Evolutionary conservation across 2,329 filamentous ascomycete species (phyloP).

Genomic region (Penicillium sp.): DNA sequence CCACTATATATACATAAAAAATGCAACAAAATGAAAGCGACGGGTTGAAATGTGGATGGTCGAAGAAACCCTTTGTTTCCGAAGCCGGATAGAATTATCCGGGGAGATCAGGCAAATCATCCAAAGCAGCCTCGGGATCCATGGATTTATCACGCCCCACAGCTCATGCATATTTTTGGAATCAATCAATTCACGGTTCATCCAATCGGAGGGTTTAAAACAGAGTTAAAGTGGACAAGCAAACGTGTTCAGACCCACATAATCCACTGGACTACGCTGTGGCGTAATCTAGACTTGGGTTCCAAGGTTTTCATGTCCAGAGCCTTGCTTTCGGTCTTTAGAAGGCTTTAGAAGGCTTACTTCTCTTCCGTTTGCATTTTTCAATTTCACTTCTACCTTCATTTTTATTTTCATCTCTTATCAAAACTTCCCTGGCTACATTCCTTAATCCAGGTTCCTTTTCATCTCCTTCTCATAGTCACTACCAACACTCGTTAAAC

Average conservation of each 20-base stretch:
- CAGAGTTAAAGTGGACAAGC: slow-evolving; percentile 12
- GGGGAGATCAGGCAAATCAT: slow-evolving; percentile 12
- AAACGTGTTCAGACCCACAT: slow-evolving; percentile 24
- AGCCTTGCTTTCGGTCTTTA: slow-evolving; percentile 4
- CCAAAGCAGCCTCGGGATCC: neutral
- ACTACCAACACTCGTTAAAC: slow-evolving; percentile 8
- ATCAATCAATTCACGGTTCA: neutral
- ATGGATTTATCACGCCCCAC: neutral
- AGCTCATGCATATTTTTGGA: slow-evolving; percentile 9
- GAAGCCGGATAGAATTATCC: slow-evolving; percentile 4
- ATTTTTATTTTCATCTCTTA: slow-evolving; percentile 2
- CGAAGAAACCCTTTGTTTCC: neutral
- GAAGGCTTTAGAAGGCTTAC: slow-evolving; percentile 8
- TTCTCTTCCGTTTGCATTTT: slow-evolving; percentile 14
- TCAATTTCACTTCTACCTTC: neutral
- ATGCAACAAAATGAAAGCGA: neutral
- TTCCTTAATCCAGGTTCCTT: slow-evolving; percentile 9
- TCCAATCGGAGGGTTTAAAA: neutral
- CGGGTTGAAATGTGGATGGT: neutral
- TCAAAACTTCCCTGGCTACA: slow-evolving; percentile 10
- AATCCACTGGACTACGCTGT: slow-evolving; percentile 15
- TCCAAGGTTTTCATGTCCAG: neutral
- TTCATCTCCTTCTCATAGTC: neutral
- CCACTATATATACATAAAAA: neutral
- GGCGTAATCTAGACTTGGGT: slow-evolving; percentile 22